These are phyloP conservation scores for Leptographium wingfieldii DNA, from an alignment of 2,329 filamentous ascomycete species.

Conservation along the genomic window DNA sequence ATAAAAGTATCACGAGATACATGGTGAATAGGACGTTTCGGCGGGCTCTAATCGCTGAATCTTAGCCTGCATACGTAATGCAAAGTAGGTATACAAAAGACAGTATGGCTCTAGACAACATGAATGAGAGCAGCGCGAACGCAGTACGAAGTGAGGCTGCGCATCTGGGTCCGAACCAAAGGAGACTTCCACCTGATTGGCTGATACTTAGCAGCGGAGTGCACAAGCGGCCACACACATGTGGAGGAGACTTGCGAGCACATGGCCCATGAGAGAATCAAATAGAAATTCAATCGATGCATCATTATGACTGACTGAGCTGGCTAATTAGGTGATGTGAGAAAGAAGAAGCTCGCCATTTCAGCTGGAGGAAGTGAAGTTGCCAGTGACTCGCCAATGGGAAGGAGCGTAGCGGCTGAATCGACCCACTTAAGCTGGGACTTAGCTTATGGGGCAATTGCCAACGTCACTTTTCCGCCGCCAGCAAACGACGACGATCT, in stretches of 20 bases:
- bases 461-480: neutral
- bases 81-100: neutral
- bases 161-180: neutral
- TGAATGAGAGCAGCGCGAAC: neutral
- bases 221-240: neutral
- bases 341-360: neutral
- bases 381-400: neutral
- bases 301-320: too few species aligned
- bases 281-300: neutral
- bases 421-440: neutral
- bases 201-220: neutral
- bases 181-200: neutral
- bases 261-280: too few species aligned
- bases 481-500: neutral
- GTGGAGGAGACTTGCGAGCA: too few species aligned
- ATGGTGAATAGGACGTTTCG: neutral
- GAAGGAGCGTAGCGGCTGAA: neutral
- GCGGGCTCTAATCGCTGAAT: neutral
- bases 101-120: neutral
- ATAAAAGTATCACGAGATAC: neutral
- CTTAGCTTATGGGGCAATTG: neutral
- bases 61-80: neutral
- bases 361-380: neutral
- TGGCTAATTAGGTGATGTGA: too few species aligned
- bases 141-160: neutral